Evolutionary conservation across 2,329 filamentous ascomycete species (phyloP).

Genomic region (Conoideocrella luteorostrata): DNA sequence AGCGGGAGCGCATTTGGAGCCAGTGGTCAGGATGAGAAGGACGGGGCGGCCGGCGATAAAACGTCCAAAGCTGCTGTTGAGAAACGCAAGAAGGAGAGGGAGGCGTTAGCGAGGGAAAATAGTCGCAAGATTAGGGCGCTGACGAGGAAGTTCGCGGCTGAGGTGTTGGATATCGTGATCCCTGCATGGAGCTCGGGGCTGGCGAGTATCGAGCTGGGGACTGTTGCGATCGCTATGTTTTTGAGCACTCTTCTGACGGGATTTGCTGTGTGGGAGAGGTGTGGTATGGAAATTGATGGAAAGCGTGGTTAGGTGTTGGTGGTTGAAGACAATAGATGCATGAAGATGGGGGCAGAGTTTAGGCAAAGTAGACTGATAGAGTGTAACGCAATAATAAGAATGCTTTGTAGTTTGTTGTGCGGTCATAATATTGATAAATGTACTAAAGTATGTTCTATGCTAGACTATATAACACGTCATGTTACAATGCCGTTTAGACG

Average conservation of each 20-base stretch:
- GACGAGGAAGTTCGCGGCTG: slow-evolving; percentile 44
- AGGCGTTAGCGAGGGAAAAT: slow-evolving; percentile 22
- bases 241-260: slow-evolving; percentile 56
- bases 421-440: no score
- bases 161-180: slow-evolving; percentile 55
- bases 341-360: no score
- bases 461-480: no score
- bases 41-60: slow-evolving; percentile 18
- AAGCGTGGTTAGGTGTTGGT: slow-evolving; percentile 2
- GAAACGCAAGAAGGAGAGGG: slow-evolving; percentile 26
- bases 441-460: no score
- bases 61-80: slow-evolving; percentile 27
- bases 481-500: no score
- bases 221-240: slow-evolving; percentile 53
- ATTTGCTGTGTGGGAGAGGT: slow-evolving; percentile 54
- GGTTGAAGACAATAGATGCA: background rate
- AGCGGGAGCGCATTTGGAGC: slow-evolving; percentile 20
- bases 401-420: no score
- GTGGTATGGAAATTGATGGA: slow-evolving; percentile 21
- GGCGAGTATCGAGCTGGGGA: slow-evolving; percentile 43
- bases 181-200: slow-evolving; percentile 57
- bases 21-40: slow-evolving; percentile 7
- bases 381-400: no score
- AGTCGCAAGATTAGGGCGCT: slow-evolving; percentile 27
- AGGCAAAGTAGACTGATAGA: no score